Base-by-base conservation (phyloP, 2,329 filamentous ascomycete species). In the Harringtonia lauricola region DNA sequence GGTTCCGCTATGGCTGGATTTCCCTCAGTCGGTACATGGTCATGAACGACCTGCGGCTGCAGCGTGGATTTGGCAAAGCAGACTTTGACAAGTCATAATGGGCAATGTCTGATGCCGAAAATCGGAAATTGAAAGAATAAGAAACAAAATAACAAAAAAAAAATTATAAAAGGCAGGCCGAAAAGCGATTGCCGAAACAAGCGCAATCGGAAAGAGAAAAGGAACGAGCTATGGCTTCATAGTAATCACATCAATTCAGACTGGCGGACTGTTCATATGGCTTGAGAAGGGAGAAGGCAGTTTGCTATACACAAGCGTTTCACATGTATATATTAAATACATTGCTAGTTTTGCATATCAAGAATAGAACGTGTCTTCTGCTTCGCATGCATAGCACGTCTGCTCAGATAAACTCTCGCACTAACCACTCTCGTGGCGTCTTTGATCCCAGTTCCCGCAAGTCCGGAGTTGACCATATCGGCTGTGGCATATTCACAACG, bases 1-100 rank as follows among this genome's bases (percentile, higher is more conserved):
- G 92, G 92, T 98, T 96, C 59, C 78, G 92, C 8, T 96, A 88
- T 76, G 86, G 88, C 3, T 98, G 89, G 88, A 95, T 98, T 57
- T 73, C 77, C 0, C 60, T 95, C 45, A 92, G 88, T 56, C 72
- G 92, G 48, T 98, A 96, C 64, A 96, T 98, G 92, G 75, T 88
- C 45, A 75, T 96, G 28, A 98, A 98, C 63, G 89, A 96, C 60
- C 59, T 98, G 63, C 74, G 70, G 57, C 59, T 76, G 28, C 72
- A 74, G 51, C 64, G 63, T 47, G 55, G 61, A 17, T 55, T 44
- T 39, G 46, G 47, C 22, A n/a, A n/a, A 4, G 43, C 18, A 9
- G 41, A 49, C 30, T 42, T 7, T 26, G 8, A 30, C 10, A 57
- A 42, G 39, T 47, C 26, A 24, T 39, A 31, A 40, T n/a, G n/a